Evolutionary conservation across 345 rosid genomes (phyloP), one percentile per base, ranked within the genome.

Genomic region (Angophora floribunda): DNA sequence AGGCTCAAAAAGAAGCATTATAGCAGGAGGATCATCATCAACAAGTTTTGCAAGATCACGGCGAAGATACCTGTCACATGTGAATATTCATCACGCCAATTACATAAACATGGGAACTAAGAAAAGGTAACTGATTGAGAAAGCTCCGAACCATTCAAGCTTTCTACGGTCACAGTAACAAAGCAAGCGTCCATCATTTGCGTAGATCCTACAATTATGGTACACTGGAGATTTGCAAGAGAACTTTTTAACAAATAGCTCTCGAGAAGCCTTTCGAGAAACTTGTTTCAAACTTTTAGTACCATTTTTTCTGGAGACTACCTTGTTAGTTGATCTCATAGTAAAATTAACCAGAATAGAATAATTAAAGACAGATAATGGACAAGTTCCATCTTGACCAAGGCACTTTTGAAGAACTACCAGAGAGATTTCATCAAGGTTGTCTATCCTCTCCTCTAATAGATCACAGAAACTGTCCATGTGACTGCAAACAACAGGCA

Each of bases 221-320:
- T 98, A 98, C 75, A 96, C 99, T 4, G 98, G 99, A 93, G 99
- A 91, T 90, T 98, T 98, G 96, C 99, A 97, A 57, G 99, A 97
- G 92, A 98, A 96, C 84, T 96, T 98, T 90, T 95, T 94, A 87
- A 97, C 98, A 88, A 98, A 98, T 85, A 95, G 92, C 86, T 95
- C 93, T 89, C 98, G 91, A 82, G 99, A 97, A 85, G 96, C 90
- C 93, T 95, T 97, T 91, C 93, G 91, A 88, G 96, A 89, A 91
- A 90, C 88, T 85, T 94, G 94, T 91, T 91, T 96, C 32, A 91
- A 70, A 88, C 91, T 91, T 92, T 86, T 96, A 85, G 88, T 45
- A 79, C 95, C 94, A 87, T 93, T 95, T 90, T 93, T 92, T 89
- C 94, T 94, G 53, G 94, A 91, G 78, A 91, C 89, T 30, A 90